These are phyloP conservation scores for Blastomyces parvus DNA, from an alignment of 2,329 filamentous ascomycete species.

Conservation along the genomic window DNA sequence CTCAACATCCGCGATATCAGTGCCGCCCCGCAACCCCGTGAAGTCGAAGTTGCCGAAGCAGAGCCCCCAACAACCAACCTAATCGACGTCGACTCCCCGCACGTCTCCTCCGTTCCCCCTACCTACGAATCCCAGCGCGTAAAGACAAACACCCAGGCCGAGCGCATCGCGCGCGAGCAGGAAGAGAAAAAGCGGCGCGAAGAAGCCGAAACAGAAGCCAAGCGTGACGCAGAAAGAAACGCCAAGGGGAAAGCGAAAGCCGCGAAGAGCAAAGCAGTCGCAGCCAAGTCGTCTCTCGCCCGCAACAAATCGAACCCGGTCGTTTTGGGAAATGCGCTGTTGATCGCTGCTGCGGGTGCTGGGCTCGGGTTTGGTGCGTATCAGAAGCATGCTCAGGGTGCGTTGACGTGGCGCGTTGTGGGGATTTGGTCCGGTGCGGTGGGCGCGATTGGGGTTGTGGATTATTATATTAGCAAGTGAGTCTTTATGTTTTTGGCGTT, in stretches of 20 bases:
- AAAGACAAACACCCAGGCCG: constrained; percentile 39
- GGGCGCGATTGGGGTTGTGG: constrained; percentile 36
- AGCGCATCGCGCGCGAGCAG: constrained; percentile 36
- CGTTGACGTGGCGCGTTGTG: constrained; percentile 39
- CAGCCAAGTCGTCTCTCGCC: constrained; percentile 20
- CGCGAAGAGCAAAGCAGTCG: constrained; percentile 40
- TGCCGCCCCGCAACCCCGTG: constrained; percentile 33
- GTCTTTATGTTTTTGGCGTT: constrained; percentile 18
- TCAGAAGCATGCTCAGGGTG: constrained; percentile 37
- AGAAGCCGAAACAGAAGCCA: constrained; percentile 22
- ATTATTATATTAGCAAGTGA: constrained; percentile 44
- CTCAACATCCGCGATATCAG: constrained; percentile 19
- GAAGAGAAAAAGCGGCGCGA: constrained; percentile 21
- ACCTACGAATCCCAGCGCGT: constrained; percentile 35
- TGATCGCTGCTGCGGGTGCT: constrained; percentile 33
- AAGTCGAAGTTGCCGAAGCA: constrained; percentile 31
- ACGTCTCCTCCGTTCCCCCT: constrained; percentile 36
- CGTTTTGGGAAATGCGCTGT: constrained; percentile 37
- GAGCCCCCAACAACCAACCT: constrained; percentile 35
- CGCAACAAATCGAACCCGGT: constrained; percentile 40
- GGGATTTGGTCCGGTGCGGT: constrained; percentile 36
- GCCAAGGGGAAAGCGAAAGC: constrained; percentile 22
- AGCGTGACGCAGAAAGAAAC: constrained; percentile 15
- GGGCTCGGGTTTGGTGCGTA: constrained; percentile 41
- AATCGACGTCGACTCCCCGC: constrained; percentile 41